These are phyloP conservation scores for Backusella liffmaniae DNA, from an alignment of 192 early-diverging fungal genomes.

Conservation along the genomic window DNA sequence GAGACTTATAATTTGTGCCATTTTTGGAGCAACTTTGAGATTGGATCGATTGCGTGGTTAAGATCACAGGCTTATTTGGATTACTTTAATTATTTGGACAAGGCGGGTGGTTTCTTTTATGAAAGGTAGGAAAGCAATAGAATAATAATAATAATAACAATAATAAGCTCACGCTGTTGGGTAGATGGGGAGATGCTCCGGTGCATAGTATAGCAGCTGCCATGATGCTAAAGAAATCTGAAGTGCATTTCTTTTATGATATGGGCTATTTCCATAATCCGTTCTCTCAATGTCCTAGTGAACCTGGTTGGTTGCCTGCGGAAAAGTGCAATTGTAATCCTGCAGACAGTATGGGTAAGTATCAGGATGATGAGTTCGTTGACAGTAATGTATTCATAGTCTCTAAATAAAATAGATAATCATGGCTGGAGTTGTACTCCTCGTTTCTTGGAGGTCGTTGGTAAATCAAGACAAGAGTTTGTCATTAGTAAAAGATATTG, in stretches of 20 bases:
- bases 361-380: neutral
- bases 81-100: conserved; percentile 71
- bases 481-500: neutral
- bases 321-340: conserved; percentile 25
- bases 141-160: neutral
- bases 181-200: conserved; percentile 27
- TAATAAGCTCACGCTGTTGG: neutral
- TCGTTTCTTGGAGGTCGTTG: neutral
- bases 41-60: conserved; percentile 70
- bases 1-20: conserved; percentile 68
- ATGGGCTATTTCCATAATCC: conserved; percentile 27
- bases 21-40: conserved; percentile 80
- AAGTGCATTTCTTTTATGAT: conserved; percentile 32
- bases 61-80: conserved; percentile 60
- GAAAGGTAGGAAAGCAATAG: conserved; percentile 47
- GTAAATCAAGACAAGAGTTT: neutral
- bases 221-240: neutral
- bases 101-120: conserved; percentile 86
- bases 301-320: conserved; percentile 10
- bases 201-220: conserved; percentile 27
- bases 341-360: conserved; percentile 24
- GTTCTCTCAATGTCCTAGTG: conserved; percentile 21
- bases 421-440: neutral
- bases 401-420: neutral
- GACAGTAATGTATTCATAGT: no score